phyloP scores from a whole-genome alignment of 441 rosid species.

The Adansonia rubrostipa region DNA sequence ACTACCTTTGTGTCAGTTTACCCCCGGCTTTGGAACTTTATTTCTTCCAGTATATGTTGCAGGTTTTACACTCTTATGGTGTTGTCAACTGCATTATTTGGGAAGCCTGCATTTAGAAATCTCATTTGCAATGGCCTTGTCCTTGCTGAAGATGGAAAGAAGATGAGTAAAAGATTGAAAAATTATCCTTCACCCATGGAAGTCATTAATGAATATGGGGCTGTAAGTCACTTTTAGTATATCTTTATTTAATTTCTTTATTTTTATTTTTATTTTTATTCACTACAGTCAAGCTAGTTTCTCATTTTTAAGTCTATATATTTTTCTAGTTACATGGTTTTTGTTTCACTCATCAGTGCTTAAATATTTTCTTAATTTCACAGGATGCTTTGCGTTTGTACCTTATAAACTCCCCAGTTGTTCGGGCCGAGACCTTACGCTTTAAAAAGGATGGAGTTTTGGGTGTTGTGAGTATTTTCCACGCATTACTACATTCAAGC shows the following conservation, averaged over 20 bases:
- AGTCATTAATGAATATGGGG: slow-evolving; percentile 91
- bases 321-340: slow-evolving; percentile 16
- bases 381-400: slow-evolving; percentile 96
- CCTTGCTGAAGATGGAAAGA: slow-evolving; percentile 97
- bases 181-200: slow-evolving; percentile 94
- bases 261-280: neutral
- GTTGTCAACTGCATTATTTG: slow-evolving; percentile 92
- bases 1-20: neutral
- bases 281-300: neutral
- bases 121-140: slow-evolving; percentile 98
- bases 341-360: slow-evolving; percentile 21
- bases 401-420: slow-evolving; percentile 97
- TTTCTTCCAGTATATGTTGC: slow-evolving; percentile 31
- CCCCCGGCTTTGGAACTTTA: slow-evolving; percentile 3
- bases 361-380: slow-evolving; percentile 25
- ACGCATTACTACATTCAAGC: neutral
- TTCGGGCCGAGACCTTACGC: slow-evolving; percentile 91
- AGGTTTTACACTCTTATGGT: slow-evolving; percentile 99
- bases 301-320: neutral
- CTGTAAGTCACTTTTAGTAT: slow-evolving; percentile 56
- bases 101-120: slow-evolving; percentile 90
- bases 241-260: neutral
- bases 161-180: slow-evolving; percentile 90
- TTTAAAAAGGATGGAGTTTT: slow-evolving; percentile 92
- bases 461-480: slow-evolving; percentile 80